A percentile compares a stretch with the other conserved stretches of the same genome.
Evolutionary conservation across 495 filamentous ascomycete species (phyloP).

Genomic region (Neohortaea acidophila): DNA sequence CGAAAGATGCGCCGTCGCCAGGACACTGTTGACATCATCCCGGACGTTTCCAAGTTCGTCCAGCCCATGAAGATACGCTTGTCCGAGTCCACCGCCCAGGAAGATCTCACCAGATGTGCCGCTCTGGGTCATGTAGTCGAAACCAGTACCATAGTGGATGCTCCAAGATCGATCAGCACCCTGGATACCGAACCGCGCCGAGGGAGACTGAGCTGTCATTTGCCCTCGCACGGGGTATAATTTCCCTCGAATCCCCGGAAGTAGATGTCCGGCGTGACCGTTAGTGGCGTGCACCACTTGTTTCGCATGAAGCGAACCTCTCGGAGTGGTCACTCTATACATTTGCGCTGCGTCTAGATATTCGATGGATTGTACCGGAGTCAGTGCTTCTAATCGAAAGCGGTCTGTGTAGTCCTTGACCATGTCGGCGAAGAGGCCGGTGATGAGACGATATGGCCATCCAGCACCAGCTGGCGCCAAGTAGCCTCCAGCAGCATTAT

Average conservation of each 20-base stretch:
- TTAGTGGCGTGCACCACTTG: slow-evolving; percentile 38
- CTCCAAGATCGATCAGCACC: slow-evolving; percentile 22
- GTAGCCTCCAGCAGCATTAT: slow-evolving; percentile 25
- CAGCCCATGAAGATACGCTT: slow-evolving; percentile 1
- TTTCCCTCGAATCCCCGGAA: slow-evolving; percentile 31
- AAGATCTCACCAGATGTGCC: background rate
- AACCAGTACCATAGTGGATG: slow-evolving; percentile 24
- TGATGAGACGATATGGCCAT: slow-evolving; percentile 34
- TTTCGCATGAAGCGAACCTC: slow-evolving; percentile 26
- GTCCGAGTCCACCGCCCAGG: slow-evolving; percentile 18
- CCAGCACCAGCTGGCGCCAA: slow-evolving; percentile 28
- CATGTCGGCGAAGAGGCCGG: slow-evolving; percentile 27
- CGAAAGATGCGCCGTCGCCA: slow-evolving; percentile 1
- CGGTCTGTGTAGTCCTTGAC: slow-evolving; percentile 15
- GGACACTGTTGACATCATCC: slow-evolving; percentile 22
- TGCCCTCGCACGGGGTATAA: slow-evolving; percentile 34
- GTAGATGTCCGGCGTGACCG: slow-evolving; percentile 31
- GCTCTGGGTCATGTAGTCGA: slow-evolving; percentile 26
- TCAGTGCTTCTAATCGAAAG: slow-evolving; percentile 30
- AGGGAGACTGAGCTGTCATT: slow-evolving; percentile 31
- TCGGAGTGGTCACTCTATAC: slow-evolving; percentile 26
- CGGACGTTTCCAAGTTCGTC: slow-evolving; percentile 4
- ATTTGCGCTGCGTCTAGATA: slow-evolving; percentile 1
- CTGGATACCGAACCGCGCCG: slow-evolving; percentile 8
- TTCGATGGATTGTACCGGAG: slow-evolving; percentile 16